These are phyloP conservation scores for Fusarium annulatum DNA, from an alignment of 2,329 filamentous ascomycete species.

Conservation along the genomic window DNA sequence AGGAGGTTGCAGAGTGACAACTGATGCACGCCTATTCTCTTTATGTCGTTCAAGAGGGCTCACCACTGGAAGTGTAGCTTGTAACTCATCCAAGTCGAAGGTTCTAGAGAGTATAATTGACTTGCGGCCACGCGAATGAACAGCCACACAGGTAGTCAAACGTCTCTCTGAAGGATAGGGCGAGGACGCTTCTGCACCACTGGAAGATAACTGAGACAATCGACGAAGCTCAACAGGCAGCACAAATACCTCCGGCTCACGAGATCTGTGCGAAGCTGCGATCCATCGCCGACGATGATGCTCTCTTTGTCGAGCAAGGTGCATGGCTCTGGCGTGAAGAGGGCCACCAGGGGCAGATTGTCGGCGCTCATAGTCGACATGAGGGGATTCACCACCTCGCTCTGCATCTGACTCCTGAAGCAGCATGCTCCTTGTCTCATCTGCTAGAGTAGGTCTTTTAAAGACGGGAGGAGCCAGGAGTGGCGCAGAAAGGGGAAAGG, in stretches of 20 bases:
- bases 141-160: conserved; percentile 44
- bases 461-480: conserved; percentile 15
- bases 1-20: conserved; percentile 18
- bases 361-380: conserved; percentile 25
- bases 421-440: conserved; percentile 36
- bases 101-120: conserved; percentile 61
- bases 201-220: conserved; percentile 20
- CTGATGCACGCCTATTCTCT: conserved; percentile 27
- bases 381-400: background rate
- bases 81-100: conserved; percentile 62
- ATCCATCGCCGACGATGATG: conserved; percentile 36
- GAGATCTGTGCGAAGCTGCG: conserved; percentile 20
- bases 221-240: conserved; percentile 42
- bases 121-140: conserved; percentile 52
- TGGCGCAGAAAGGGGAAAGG: conserved; percentile 39
- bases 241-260: conserved; percentile 42
- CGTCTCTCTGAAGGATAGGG: conserved; percentile 32
- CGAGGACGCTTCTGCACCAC: conserved; percentile 16
- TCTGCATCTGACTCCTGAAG: conserved; percentile 17
- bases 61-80: conserved; percentile 57
- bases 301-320: conserved; percentile 42
- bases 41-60: conserved; percentile 23
- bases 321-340: conserved; percentile 32
- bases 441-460: conserved; percentile 27
- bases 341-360: conserved; percentile 33